Conservation (phyloP, 2,329 filamentous ascomycete species). For the Aspergillus fumigatiaffinis region DNA sequence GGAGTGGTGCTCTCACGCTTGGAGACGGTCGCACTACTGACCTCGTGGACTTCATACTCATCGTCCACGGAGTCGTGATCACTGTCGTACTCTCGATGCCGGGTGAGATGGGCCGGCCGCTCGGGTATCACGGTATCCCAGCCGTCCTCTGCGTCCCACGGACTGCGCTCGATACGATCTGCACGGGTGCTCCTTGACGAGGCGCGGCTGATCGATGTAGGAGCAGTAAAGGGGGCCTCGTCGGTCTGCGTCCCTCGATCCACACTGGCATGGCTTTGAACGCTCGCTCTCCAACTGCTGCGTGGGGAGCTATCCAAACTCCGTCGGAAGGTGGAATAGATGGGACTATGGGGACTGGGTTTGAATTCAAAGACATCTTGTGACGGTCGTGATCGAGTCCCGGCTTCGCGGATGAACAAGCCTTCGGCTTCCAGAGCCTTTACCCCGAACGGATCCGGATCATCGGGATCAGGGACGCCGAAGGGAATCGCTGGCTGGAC, state of each 20-base stretch:
- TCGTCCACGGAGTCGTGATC: constrained; percentile 20
- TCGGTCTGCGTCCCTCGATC: constrained; percentile 69
- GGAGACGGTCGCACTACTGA: constrained; percentile 53
- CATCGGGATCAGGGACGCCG: constrained; percentile 72
- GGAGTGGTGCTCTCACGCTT: constrained; percentile 40
- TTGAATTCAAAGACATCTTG: constrained; percentile 81
- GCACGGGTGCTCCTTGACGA: constrained; percentile 30
- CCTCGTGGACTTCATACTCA: constrained; percentile 36
- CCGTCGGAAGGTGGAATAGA: constrained; percentile 57
- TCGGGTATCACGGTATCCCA: constrained; percentile 26
- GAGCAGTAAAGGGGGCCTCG: constrained; percentile 37
- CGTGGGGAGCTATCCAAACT: constrained; percentile 63
- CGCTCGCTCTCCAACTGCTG: constrained; percentile 67
- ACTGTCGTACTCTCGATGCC: constrained; percentile 7
- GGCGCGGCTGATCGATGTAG: constrained; percentile 31
- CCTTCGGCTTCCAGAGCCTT: constrained; percentile 80
- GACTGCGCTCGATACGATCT: constrained; percentile 10
- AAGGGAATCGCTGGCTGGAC: constrained; percentile 53
- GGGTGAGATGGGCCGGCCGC: constrained; percentile 5
- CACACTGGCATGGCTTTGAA: constrained; percentile 55
- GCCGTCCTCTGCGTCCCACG: constrained; percentile 22
- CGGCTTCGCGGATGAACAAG: constrained; percentile 86
- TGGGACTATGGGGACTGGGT: constrained; percentile 70
- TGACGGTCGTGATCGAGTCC: constrained; percentile 66
- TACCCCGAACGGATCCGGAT: constrained; percentile 90